A percentile compares a stretch with the other conserved stretches of the same genome.
Evolutionary conservation across 257 asterid genomes (phyloP).

Genomic region (Solanum habrochaites): DNA sequence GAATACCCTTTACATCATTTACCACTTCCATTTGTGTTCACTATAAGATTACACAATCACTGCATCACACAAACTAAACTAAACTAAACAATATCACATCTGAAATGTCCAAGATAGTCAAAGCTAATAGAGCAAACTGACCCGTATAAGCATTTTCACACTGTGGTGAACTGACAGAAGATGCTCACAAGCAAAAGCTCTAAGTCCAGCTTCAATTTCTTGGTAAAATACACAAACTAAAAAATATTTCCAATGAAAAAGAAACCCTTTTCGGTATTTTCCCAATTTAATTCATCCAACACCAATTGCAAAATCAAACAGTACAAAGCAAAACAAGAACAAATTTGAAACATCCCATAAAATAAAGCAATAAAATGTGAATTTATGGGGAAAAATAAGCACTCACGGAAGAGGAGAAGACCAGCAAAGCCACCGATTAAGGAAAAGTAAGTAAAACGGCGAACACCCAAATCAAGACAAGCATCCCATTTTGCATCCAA

Average conservation of each 20-base stretch:
- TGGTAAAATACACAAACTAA: not conserved
- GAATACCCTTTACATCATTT: not conserved
- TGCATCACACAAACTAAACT: not conserved
- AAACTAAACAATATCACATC: not conserved
- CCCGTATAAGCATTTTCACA: not conserved
- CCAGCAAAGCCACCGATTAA: slow-evolving; percentile 59
- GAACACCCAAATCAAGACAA: slow-evolving; percentile 53
- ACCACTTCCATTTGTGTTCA: not conserved
- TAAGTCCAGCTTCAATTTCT: not conserved
- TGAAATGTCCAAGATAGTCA: not conserved
- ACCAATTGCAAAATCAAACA: not conserved
- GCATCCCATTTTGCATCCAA: slow-evolving; percentile 80
- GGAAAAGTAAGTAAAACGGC: slow-evolving; percentile 58
- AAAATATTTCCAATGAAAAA: not conserved
- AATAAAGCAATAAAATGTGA: not conserved
- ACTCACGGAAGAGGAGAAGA: slow-evolving; percentile 65
- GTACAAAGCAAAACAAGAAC: not conserved
- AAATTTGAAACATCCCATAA: not conserved
- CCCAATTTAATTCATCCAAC: not conserved
- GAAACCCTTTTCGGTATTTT: not conserved
- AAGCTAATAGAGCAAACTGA: not conserved
- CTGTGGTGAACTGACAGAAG: not conserved
- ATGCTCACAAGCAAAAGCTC: not conserved
- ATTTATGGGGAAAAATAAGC: not conserved
- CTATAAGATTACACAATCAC: not conserved